Conservation (phyloP, 805 yeast genomes). For the Henningerozyma blattae region DNA sequence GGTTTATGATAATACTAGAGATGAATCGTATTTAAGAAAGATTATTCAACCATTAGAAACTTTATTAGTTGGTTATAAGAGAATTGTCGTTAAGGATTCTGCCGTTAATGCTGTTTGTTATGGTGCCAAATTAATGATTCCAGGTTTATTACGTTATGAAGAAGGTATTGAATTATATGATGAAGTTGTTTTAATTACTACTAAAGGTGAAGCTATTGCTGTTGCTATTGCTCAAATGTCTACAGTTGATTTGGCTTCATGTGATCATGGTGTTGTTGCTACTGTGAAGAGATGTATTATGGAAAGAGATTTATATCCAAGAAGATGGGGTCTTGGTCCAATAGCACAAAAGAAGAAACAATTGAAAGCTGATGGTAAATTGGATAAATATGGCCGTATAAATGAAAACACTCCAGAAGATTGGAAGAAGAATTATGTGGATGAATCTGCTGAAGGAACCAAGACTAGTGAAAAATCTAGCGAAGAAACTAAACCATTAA, state of each 20-base stretch:
- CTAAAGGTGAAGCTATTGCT: constrained; percentile 99
- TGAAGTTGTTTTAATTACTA: constrained; percentile 95
- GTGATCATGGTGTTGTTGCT: constrained; percentile 98
- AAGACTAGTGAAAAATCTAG: constrained; percentile 24
- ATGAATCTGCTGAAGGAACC: constrained; percentile 34
- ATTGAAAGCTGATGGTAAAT: constrained; percentile 91
- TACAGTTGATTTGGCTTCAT: constrained; percentile 87
- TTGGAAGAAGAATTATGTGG: constrained; percentile 82
- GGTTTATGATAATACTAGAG: constrained; percentile 93
- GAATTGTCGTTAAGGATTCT: constrained; percentile 88
- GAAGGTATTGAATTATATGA: constrained; percentile 95
- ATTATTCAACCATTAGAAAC: constrained; percentile 93
- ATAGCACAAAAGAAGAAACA: constrained; percentile 98
- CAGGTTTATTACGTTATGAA: constrained; percentile 95
- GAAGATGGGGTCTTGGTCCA: constrained; percentile 99
- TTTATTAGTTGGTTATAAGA: constrained; percentile 85
- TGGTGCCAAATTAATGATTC: constrained; percentile 98
- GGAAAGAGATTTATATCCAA: constrained; percentile 98
- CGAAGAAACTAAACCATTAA: constrained; percentile 15
- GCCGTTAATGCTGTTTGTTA: constrained; percentile 97
- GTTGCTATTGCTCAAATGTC: constrained; percentile 98
- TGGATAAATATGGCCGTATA: constrained; percentile 88
- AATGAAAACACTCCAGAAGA: constrained; percentile 89
- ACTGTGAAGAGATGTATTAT: constrained; percentile 97
- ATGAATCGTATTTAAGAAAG: constrained; percentile 88